Evolutionary conservation across 495 filamentous ascomycete genomes (phyloP), one percentile per base, ranked within the genome.

Genomic region (Echria macrotheca): DNA sequence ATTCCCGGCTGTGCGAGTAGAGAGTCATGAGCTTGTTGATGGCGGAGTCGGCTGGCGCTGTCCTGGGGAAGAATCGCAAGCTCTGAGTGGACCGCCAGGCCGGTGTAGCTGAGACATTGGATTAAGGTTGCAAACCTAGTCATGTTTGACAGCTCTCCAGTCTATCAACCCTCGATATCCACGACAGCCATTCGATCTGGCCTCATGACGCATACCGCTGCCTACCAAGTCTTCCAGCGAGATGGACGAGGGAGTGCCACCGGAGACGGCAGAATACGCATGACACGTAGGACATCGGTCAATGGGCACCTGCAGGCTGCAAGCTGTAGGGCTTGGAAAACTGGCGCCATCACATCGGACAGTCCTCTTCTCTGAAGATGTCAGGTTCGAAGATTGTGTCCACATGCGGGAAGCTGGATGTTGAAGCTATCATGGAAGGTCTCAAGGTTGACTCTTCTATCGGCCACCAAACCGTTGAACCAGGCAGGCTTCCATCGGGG

Each of bases 11-110:
- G 33, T 39, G 24, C 12, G 33, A 23, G 24, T 17, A 44, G 29
- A 1, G 35, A 48, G 33, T 40, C 33, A 38, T 38, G 32, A 37
- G 19, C 19, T 39, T 31, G 23, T 21, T 9, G 28, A 35, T n/a
- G n/a, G n/a, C n/a, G n/a, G n/a, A n/a, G n/a, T n/a, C n/a, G 8
- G 46, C 31, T 19, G 46, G 46, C 46, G 24, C 33, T 48, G 46
- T 35, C 24, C 14, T 14, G 24, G 38, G 40, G 46, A 25, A 21
- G 33, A 5, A 28, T 29, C 24, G 21, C 24, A 18, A n/a, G 6
- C 4, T 40, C 21, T 48, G 46, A 48, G 33, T 48, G 46, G 46
- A 21, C 46, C 22, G 19, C 15, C 46, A 29, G 14, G 9, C 21
- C 19, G 9, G 28, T 23, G 22, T 17, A 48, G 35, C 46, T 48